A percentile compares a stretch with the other conserved stretches of the same genome.
phyloP scores from a whole-genome alignment of 306 rosid genomes.

The Medicago arabica region DNA sequence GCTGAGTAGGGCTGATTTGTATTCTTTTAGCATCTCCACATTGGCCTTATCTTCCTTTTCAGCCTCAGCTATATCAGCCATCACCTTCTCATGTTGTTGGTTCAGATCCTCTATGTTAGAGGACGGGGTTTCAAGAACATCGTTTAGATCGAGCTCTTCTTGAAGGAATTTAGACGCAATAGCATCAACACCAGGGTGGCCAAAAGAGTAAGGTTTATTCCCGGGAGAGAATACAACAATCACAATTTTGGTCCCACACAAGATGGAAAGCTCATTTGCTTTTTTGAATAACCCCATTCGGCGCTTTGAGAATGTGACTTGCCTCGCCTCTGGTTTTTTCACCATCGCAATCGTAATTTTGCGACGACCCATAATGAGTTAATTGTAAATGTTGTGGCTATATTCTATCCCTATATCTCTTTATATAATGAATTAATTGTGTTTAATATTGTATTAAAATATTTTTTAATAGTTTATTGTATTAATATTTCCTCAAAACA shows the following conservation, averaged over 20 bases:
- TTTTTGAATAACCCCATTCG: conserved; percentile 11
- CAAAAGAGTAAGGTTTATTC: conserved; percentile 10
- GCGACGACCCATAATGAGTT: conserved; percentile 9
- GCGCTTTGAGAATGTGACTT: conserved; percentile 7
- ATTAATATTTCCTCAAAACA: no score
- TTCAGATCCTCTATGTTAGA: background rate
- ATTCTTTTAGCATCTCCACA: background rate
- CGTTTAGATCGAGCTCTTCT: background rate
- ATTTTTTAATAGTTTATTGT: no score
- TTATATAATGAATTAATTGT: background rate
- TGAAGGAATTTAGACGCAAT: background rate
- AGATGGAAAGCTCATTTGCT: background rate
- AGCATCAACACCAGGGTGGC: conserved; percentile 1
- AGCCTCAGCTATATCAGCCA: background rate
- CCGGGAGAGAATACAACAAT: conserved; percentile 7
- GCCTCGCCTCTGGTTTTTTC: background rate
- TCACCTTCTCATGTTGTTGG: background rate
- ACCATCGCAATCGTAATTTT: background rate
- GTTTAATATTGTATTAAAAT: no score
- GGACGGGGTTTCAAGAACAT: background rate
- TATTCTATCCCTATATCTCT: no score
- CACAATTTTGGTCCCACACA: background rate
- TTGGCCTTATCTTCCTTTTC: background rate
- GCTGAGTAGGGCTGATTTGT: background rate
- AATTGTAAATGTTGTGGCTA: no score